phyloP scores from a whole-genome alignment of 768 basidiomycete genomes.

The Sutorius australiensis region DNA sequence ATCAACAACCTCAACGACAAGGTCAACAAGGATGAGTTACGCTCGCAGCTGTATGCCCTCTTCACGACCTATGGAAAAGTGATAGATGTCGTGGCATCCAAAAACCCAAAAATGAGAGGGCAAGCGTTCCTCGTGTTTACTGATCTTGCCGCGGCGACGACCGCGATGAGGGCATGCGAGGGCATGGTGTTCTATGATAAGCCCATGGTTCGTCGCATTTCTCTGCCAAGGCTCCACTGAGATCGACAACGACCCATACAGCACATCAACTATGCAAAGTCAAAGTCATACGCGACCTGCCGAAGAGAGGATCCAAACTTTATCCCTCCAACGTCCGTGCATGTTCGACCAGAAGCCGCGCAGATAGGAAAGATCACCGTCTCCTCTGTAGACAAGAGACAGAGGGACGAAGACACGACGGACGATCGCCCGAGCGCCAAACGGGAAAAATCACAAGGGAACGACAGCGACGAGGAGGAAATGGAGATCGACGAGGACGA shows the following conservation, averaged over 20 bases:
- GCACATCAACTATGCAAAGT: conserved; percentile 90
- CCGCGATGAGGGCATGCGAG: conserved; percentile 89
- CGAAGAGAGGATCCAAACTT: conserved; percentile 78
- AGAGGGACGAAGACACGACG: conserved; percentile 56
- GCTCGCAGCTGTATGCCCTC: conserved; percentile 75
- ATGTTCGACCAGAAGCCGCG: conserved; percentile 47
- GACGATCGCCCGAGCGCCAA: conserved; percentile 59
- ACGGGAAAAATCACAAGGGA: conserved; percentile 63
- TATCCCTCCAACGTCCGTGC: conserved; percentile 63
- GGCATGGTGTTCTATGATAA: conserved; percentile 94
- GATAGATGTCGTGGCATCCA: conserved; percentile 89
- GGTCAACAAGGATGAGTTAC: conserved; percentile 87
- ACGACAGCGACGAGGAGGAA: conserved; percentile 72
- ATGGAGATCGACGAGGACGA: conserved; percentile 96
- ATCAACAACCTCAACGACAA: conserved; percentile 92
- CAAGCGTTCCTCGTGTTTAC: conserved; percentile 96
- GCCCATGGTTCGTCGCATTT: conserved; percentile 63
- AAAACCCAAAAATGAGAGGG: conserved; percentile 80
- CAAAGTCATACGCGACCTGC: conserved; percentile 82
- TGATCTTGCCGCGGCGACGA: conserved; percentile 86
- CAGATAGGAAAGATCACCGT: conserved; percentile 38
- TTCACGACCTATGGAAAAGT: conserved; percentile 93
- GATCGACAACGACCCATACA: conserved; percentile 32
- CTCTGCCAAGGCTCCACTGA: conserved; percentile 3
- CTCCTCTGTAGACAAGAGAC: conserved; percentile 53